Percentiles rank a stretch among this genome's conserved stretches.
phyloP scores from a whole-genome alignment of 208 protist genomes.

The Trypanosoma lewisi region DNA sequence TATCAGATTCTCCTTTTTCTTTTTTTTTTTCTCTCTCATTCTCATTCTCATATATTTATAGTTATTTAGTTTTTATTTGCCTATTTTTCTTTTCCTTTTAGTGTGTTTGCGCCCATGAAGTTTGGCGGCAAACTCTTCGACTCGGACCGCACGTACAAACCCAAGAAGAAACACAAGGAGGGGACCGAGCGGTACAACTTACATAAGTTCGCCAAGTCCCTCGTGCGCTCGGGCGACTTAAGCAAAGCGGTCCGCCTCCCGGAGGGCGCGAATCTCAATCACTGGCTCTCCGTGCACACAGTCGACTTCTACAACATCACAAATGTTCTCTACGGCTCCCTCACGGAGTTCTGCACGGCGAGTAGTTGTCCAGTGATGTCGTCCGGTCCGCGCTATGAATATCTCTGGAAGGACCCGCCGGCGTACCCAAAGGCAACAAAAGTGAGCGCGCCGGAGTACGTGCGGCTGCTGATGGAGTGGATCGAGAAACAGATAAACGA shows the following conservation, averaged over 20 bases:
- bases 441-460: conserved; percentile 97
- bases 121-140: conserved; percentile 84
- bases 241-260: conserved; percentile 94
- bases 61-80: conserved; percentile 1
- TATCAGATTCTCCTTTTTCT: neutral
- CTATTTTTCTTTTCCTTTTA: conserved; percentile 5
- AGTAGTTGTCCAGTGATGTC: conserved; percentile 96
- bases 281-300: conserved; percentile 98
- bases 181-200: conserved; percentile 95
- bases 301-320: conserved; percentile 99
- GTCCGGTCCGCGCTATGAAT: conserved; percentile 95
- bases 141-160: conserved; percentile 94
- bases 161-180: conserved; percentile 94
- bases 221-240: conserved; percentile 93
- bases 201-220: conserved; percentile 88
- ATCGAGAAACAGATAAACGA: conserved; percentile 97
- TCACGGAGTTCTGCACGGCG: conserved; percentile 98
- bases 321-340: conserved; percentile 97
- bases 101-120: conserved; percentile 12
- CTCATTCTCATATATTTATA: neutral
- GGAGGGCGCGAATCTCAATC: conserved; percentile 94
- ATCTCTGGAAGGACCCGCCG: conserved; percentile 96
- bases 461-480: conserved; percentile 98
- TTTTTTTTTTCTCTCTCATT: conserved; percentile 24
- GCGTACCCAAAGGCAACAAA: conserved; percentile 95